Percentiles rank a stretch among this genome's conserved stretches.
Conservation (phyloP, 805 yeast genomes). For the Nadsonia fulvescens region DNA sequence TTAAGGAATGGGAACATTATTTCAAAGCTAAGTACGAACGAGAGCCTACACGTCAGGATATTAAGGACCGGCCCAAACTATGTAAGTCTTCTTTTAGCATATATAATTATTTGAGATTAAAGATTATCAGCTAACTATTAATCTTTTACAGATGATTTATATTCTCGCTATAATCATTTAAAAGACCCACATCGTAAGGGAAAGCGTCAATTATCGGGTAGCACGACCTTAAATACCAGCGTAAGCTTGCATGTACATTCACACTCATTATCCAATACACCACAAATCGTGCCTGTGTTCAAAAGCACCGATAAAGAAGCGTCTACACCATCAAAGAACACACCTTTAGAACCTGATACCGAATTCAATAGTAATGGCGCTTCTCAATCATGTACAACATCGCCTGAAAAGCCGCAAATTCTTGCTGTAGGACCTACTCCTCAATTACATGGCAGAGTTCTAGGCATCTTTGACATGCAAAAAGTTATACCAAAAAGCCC, state of each 20-base stretch:
- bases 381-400: conserved; percentile 1
- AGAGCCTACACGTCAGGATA: conserved; percentile 31
- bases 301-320: conserved; percentile 2
- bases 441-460: conserved; percentile 58
- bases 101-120: neutral
- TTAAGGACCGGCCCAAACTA: conserved; percentile 23
- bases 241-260: too few relatives aligned
- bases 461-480: conserved; percentile 49
- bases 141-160: neutral
- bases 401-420: conserved; percentile 5
- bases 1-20: conserved; percentile 38
- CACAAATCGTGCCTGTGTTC: conserved; percentile 1
- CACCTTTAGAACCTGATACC: neutral
- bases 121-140: neutral
- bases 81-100: conserved; percentile 9
- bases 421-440: conserved; percentile 71
- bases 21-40: conserved; percentile 24
- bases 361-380: conserved; percentile 2
- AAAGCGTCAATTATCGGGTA: conserved; percentile 1
- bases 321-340: neutral
- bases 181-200: neutral
- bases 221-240: neutral
- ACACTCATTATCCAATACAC: conserved; percentile 1
- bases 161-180: neutral
- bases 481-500: conserved; percentile 3